A percentile compares a stretch with the other conserved stretches of the same genome.
Evolutionary conservation across 192 early-diverging fungal genomes (phyloP).

Genomic region (Linnemannia schmuckeri): DNA sequence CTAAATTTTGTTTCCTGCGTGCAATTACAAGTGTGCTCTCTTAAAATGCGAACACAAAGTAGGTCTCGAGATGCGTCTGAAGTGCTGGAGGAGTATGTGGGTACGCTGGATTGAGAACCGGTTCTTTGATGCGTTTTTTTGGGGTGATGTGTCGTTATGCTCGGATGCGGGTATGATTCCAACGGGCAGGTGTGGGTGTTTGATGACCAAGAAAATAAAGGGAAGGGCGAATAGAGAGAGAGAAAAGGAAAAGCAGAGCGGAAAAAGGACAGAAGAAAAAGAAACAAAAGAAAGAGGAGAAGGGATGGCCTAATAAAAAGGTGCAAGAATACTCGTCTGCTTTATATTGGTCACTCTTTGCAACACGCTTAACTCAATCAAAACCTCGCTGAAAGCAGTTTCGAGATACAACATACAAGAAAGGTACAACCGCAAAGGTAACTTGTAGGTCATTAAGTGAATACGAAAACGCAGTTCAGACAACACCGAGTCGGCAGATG

Average conservation of each 20-base stretch:
- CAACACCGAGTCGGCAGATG: not conserved
- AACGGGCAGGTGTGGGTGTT: not conserved
- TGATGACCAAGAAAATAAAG: not conserved
- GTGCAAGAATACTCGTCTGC: not conserved
- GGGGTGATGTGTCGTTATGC: not conserved
- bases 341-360: not conserved
- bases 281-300: not conserved
- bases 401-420: constrained; percentile 1
- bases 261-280: not conserved
- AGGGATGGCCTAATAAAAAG: not conserved
- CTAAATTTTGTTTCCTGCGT: too few relatives aligned
- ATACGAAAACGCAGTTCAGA: not conserved
- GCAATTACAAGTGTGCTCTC: too few relatives aligned
- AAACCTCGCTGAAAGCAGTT: not conserved
- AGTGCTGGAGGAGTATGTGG: not conserved
- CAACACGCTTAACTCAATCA: not conserved
- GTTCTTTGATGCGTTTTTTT: not conserved
- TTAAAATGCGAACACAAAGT: too few relatives aligned
- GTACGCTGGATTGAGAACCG: not conserved
- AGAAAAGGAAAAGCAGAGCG: not conserved
- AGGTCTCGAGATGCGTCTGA: too few relatives aligned
- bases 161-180: constrained; percentile 6
- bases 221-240: not conserved
- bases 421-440: not conserved
- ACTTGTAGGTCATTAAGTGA: not conserved